Percentiles rank a stretch among this genome's conserved stretches.
phyloP scores from a whole-genome alignment of 2,329 filamentous ascomycete genomes.

The Pseudogymnoascus sp. region DNA sequence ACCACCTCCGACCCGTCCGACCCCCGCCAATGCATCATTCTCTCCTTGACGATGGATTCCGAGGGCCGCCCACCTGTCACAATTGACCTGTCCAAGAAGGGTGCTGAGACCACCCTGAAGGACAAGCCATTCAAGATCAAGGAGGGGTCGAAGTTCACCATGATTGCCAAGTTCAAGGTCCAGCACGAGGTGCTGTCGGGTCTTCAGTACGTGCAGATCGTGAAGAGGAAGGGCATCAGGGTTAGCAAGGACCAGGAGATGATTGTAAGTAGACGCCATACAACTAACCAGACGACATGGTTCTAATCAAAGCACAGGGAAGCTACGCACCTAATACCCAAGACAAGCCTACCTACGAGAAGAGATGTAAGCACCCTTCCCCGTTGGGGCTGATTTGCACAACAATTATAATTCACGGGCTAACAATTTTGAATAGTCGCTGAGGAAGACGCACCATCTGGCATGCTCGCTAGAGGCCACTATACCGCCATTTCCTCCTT shows the following conservation, averaged over 20 bases:
- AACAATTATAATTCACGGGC: background rate
- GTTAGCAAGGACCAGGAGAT: conserved; percentile 95
- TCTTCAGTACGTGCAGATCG: conserved; percentile 89
- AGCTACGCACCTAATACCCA: conserved; percentile 91
- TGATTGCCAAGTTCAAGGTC: conserved; percentile 90
- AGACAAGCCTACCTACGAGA: conserved; percentile 76
- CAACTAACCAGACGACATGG: background rate
- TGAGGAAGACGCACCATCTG: conserved; percentile 83
- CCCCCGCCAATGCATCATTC: conserved; percentile 85
- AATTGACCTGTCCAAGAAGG: conserved; percentile 73
- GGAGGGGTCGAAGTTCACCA: conserved; percentile 87
- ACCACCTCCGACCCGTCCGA: conserved; percentile 72
- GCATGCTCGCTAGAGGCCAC: conserved; percentile 82
- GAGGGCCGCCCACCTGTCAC: conserved; percentile 76
- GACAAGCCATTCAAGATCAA: conserved; percentile 95
- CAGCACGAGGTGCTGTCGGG: conserved; percentile 95
- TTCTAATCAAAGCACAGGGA: conserved; percentile 46
- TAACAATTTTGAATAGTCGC: conserved; percentile 53
- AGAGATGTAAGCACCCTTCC: conserved; percentile 66
- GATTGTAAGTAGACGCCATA: conserved; percentile 62
- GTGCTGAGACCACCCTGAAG: conserved; percentile 71
- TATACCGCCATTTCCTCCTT: conserved; percentile 89
- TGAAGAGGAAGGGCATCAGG: conserved; percentile 80
- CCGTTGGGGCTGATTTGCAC: background rate
- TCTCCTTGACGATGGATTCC: conserved; percentile 80